A percentile compares a stretch with the other conserved stretches of the same genome.
phyloP scores from a whole-genome alignment of 1,284 basidiomycete species.

The Rhodotorula mucilaginosa region DNA sequence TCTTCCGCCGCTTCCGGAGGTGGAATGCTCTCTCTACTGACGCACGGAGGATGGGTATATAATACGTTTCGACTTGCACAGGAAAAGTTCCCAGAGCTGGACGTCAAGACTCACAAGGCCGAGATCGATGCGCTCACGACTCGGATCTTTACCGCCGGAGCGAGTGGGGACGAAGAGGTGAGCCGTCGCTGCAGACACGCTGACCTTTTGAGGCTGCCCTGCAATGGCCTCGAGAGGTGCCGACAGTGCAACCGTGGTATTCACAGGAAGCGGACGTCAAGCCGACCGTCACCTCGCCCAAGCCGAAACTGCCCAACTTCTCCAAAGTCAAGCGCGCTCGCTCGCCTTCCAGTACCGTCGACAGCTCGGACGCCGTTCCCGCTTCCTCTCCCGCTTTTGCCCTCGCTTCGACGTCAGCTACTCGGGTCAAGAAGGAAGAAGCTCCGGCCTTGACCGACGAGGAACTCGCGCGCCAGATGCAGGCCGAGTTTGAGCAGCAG shows the following conservation, averaged over 20 bases:
- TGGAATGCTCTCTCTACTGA: no score
- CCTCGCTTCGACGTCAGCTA: background rate
- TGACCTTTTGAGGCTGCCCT: background rate
- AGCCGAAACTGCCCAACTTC: slow-evolving; percentile 14
- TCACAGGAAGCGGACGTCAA: slow-evolving; percentile 1
- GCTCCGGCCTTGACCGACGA: slow-evolving; percentile 4
- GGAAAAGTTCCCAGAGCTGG: slow-evolving; percentile 23
- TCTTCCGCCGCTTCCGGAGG: no score
- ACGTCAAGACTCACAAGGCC: slow-evolving; percentile 29
- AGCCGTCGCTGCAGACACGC: background rate
- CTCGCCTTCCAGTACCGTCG: slow-evolving; percentile 2
- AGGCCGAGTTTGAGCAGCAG: background rate
- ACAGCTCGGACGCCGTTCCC: background rate
- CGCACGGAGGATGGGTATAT: no score
- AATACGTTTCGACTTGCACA: background rate
- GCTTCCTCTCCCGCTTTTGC: slow-evolving; percentile 15
- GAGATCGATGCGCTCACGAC: slow-evolving; percentile 27
- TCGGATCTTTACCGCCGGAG: slow-evolving; percentile 12
- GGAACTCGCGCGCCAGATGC: background rate
- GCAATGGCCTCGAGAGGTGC: background rate
- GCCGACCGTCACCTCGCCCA: background rate
- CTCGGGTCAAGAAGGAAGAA: background rate
- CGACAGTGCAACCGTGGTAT: no score
- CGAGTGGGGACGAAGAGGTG: background rate
- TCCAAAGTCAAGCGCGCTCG: slow-evolving; percentile 7